Evolutionary conservation across 176 grass and related monocot species (phyloP).

Genomic region (Aegilops speltoides): DNA sequence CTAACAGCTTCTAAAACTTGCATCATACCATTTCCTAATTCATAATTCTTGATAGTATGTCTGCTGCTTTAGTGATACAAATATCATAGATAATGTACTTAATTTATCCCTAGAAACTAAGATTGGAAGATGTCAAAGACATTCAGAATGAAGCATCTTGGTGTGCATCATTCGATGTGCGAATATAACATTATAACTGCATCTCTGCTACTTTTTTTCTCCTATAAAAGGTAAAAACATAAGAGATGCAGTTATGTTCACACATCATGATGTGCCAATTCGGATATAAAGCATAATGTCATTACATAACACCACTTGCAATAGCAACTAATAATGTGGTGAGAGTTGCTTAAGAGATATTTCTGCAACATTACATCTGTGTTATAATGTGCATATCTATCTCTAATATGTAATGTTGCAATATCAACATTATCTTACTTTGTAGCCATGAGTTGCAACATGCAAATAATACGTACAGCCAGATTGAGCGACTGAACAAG

Average conservation of each 20-base stretch:
- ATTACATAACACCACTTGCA: neutral
- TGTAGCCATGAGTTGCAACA: too few relatives aligned
- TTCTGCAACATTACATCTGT: neutral
- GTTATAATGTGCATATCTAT: neutral
- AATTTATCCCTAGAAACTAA: neutral
- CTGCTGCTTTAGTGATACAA: neutral
- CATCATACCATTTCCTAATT: neutral
- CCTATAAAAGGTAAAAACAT: neutral
- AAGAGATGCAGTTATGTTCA: neutral
- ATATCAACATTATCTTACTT: neutral
- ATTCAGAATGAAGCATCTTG: neutral
- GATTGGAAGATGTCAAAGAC: neutral
- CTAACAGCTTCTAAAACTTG: neutral
- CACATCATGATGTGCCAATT: neutral
- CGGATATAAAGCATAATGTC: neutral
- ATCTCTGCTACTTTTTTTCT: neutral
- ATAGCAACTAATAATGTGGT: constrained; percentile 15
- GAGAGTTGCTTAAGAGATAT: neutral
- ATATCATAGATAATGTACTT: neutral
- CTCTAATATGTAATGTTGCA: constrained; percentile 18
- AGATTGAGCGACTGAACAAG: neutral
- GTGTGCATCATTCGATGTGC: neutral
- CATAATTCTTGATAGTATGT: neutral
- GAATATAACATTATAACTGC: constrained; percentile 14
- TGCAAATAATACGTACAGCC: neutral